Percentiles rank a stretch among this genome's conserved stretches.
Conservation (phyloP, 768 basidiomycete genomes). For the Dentipellis fragilis region DNA sequence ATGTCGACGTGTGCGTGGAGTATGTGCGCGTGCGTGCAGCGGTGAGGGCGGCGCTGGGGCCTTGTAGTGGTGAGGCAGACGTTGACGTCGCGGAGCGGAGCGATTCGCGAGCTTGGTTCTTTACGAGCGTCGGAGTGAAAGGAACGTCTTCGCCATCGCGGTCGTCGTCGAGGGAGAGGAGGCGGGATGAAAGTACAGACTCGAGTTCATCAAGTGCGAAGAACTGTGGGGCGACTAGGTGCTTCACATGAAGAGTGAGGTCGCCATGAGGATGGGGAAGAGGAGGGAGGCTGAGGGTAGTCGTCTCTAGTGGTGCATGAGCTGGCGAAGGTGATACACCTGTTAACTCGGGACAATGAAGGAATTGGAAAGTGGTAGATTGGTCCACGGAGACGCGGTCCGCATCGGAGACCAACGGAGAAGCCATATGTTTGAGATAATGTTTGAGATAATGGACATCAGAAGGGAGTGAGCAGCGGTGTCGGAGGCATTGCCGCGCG, state of each 20-base stretch:
- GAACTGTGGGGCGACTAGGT: conserved; percentile 60
- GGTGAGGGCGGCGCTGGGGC: conserved; percentile 17
- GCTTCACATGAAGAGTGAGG: conserved; percentile 51
- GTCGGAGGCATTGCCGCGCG: not conserved
- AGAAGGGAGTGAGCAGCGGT: not conserved
- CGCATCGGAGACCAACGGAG: too few species aligned
- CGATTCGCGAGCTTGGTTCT: conserved; percentile 53
- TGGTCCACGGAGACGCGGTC: too few species aligned
- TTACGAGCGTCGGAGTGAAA: conserved; percentile 64
- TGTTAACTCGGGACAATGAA: too few species aligned
- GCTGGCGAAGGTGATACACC: conserved; percentile 28
- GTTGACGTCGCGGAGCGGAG: conserved; percentile 25
- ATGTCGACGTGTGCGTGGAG: conserved; percentile 28
- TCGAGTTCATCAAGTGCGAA: conserved; percentile 62
- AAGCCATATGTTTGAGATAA: conserved; percentile 2
- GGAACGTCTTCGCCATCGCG: conserved; percentile 21
- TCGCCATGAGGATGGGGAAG: conserved; percentile 62
- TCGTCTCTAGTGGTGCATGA: conserved; percentile 32
- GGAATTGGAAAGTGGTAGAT: not conserved
- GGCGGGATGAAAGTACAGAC: conserved; percentile 61
- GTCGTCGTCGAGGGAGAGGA: conserved; percentile 59
- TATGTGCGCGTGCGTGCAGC: conserved; percentile 22
- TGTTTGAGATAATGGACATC: conserved; percentile 1
- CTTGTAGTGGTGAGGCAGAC: not conserved
- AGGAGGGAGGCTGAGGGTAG: conserved; percentile 50